Evolutionary conservation across 148 eudicot genomes (phyloP).

Genomic region (Rhododendron griersonianum): DNA sequence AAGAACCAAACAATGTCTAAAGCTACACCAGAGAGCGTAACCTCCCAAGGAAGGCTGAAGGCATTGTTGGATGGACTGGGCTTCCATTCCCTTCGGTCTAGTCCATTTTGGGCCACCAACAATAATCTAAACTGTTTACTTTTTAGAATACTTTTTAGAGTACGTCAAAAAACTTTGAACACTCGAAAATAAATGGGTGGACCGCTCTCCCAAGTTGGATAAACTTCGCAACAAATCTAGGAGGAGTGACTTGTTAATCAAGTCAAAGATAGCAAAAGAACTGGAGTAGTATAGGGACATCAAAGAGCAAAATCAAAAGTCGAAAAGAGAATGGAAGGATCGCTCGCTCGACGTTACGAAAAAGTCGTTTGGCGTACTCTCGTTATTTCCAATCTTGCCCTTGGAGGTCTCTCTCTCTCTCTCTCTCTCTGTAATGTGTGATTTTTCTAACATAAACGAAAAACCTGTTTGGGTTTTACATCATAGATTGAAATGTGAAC

Average conservation of each 20-base stretch:
- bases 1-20: too few species aligned
- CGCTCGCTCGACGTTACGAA: not conserved
- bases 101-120: too few species aligned
- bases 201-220: too few species aligned
- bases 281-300: not conserved
- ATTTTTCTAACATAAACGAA: not conserved
- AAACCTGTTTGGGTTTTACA: not conserved
- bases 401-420: constrained; percentile 7
- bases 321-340: not conserved
- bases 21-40: too few species aligned
- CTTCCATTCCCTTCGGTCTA: too few species aligned
- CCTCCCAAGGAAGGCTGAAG: too few species aligned
- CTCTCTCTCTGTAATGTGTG: not conserved
- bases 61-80: too few species aligned
- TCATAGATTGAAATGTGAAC: not conserved
- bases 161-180: too few species aligned
- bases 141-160: too few species aligned
- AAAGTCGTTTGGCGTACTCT: constrained; percentile 10
- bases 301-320: not conserved
- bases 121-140: too few species aligned
- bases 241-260: not conserved
- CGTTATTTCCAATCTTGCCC: constrained; percentile 7
- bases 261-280: not conserved
- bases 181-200: too few species aligned
- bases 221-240: not conserved